A percentile compares a stretch with the other conserved stretches of the same genome.
Conservation (phyloP, 768 basidiomycete species). For the Amanita jacksonii region DNA sequence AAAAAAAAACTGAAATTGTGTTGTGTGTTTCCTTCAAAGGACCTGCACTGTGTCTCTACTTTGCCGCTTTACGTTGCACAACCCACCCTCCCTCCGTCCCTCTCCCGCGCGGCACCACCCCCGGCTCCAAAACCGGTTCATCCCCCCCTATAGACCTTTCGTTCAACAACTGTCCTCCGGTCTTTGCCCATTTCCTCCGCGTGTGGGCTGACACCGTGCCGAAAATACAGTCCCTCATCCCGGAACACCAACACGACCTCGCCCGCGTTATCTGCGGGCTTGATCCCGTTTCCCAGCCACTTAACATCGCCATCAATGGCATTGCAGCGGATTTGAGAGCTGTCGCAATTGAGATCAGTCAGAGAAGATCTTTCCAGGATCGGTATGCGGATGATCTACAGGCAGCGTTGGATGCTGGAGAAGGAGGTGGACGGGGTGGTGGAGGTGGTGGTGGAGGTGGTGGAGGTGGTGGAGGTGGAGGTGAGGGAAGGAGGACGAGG, state of each 20-base stretch:
- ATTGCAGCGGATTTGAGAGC: slow-evolving; percentile 77
- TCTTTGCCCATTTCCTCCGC: slow-evolving; percentile 58
- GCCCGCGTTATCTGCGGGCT: slow-evolving; percentile 72
- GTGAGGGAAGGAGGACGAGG: slow-evolving; percentile 34
- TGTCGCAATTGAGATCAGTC: slow-evolving; percentile 81
- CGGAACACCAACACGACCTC: slow-evolving; percentile 72
- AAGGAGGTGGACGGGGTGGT: no score
- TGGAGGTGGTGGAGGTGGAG: no score
- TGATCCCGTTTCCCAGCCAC: slow-evolving; percentile 32
- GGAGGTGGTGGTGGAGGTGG: no score
- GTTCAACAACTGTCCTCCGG: slow-evolving; percentile 54
- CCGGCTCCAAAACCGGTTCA: not conserved
- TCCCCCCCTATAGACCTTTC: slow-evolving; percentile 49
- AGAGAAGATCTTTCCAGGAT: slow-evolving; percentile 76
- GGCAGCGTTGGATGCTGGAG: slow-evolving; percentile 71
- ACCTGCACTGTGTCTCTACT: slow-evolving; percentile 77
- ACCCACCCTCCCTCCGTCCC: slow-evolving; percentile 77
- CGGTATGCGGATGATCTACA: slow-evolving; percentile 68
- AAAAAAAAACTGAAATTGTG: no score
- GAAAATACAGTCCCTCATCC: slow-evolving; percentile 47
- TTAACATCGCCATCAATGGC: slow-evolving; percentile 35
- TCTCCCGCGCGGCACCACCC: slow-evolving; percentile 49
- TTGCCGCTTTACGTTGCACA: slow-evolving; percentile 68
- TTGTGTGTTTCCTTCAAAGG: slow-evolving; percentile 39
- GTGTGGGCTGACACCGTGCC: slow-evolving; percentile 68